phyloP scores from a whole-genome alignment of 1,284 basidiomycete species.

The Agaricales sp. region DNA sequence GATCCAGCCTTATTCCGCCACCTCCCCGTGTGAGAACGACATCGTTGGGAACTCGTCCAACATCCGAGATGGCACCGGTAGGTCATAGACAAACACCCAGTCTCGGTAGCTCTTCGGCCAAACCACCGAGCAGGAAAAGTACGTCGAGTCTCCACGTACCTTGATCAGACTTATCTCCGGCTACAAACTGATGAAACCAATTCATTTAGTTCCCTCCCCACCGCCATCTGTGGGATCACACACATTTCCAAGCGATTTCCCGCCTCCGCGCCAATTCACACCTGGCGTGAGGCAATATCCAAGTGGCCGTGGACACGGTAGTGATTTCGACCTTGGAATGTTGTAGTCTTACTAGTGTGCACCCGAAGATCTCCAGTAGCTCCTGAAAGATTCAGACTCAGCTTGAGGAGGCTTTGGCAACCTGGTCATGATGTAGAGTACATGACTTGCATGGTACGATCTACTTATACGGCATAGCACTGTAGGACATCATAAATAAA shows the following conservation, averaged over 20 bases:
- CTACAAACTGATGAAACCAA: conserved; percentile 6
- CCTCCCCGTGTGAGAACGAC: conserved; percentile 24
- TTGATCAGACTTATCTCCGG: conserved; percentile 8
- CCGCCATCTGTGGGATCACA: conserved; percentile 59
- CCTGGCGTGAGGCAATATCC: conserved; percentile 40
- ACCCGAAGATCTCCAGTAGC: no score
- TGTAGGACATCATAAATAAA: no score
- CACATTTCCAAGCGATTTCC: conserved; percentile 68
- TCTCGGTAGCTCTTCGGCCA: conserved; percentile 2
- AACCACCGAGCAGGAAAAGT: conserved; percentile 42
- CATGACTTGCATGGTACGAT: no score
- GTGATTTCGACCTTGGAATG: conserved; percentile 52
- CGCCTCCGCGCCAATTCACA: conserved; percentile 59
- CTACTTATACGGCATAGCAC: no score
- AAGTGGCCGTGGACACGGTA: conserved; percentile 55
- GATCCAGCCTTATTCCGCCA: conserved; percentile 17
- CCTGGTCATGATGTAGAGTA: no score
- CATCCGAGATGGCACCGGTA: neutral
- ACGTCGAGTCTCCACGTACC: conserved; percentile 15
- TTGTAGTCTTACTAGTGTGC: conserved; percentile 30
- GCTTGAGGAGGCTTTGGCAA: no score
- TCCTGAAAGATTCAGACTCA: neutral
- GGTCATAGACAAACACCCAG: conserved; percentile 13
- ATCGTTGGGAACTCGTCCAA: conserved; percentile 9
- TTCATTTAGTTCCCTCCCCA: conserved; percentile 56